These are phyloP conservation scores for Avena insularis DNA, from an alignment of 176 grass and related monocot genomes.

Conservation along the genomic window DNA sequence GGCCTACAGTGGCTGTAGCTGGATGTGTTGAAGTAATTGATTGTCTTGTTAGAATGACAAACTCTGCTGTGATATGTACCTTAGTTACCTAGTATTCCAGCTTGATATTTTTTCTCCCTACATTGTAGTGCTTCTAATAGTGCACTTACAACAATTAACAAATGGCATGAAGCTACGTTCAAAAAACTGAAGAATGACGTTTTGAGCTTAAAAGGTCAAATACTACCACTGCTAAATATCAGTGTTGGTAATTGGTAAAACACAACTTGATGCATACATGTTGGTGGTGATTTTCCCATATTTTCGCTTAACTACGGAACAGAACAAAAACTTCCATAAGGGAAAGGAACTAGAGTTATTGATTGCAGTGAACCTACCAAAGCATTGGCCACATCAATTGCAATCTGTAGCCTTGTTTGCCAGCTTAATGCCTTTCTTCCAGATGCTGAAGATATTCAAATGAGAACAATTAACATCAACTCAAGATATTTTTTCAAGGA, in stretches of 20 bases:
- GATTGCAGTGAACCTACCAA: constrained; percentile 56
- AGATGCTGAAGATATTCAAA: constrained; percentile 60
- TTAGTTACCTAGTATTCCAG: constrained; percentile 36
- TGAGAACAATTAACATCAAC: not conserved
- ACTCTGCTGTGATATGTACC: constrained; percentile 46
- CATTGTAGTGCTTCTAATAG: constrained; percentile 21
- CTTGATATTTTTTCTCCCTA: constrained; percentile 38
- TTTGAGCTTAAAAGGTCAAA: not conserved
- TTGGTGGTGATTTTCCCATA: not conserved
- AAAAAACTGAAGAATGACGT: not conserved
- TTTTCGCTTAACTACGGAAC: not conserved
- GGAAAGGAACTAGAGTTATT: constrained; percentile 13
- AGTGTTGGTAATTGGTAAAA: not conserved
- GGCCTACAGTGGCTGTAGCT: not conserved
- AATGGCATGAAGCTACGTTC: not conserved
- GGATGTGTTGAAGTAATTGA: not conserved
- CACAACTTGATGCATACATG: not conserved
- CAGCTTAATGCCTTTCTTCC: constrained; percentile 72
- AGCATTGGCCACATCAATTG: constrained; percentile 94
- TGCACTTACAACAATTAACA: not conserved
- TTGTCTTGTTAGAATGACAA: not conserved
- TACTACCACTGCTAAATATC: not conserved
- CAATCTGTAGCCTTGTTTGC: constrained; percentile 81
- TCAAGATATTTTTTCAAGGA: constrained; percentile 13
- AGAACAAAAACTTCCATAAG: constrained; percentile 5